phyloP scores from a whole-genome alignment of 768 basidiomycete species.

The Boletus speciosus region DNA sequence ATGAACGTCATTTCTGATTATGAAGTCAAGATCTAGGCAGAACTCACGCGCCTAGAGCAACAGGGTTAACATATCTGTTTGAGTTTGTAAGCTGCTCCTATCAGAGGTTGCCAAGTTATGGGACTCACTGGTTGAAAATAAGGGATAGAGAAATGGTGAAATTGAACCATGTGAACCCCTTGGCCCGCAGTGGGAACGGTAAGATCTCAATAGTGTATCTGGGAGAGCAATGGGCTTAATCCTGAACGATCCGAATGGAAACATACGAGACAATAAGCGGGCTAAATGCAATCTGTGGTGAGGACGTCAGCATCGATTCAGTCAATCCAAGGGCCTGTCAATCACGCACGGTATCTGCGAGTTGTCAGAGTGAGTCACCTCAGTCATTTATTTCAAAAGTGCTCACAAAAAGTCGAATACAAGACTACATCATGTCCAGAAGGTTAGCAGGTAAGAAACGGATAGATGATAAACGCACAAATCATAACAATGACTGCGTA shows the following conservation, averaged over 20 bases:
- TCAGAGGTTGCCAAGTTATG: background rate
- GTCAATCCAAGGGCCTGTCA: background rate
- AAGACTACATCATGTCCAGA: slow-evolving; percentile 25
- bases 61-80: too few relatives aligned
- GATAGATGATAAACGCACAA: slow-evolving; percentile 25
- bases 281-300: slow-evolving; percentile 32
- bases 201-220: too few relatives aligned
- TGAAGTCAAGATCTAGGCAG: too few relatives aligned
- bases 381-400: background rate
- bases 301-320: background rate
- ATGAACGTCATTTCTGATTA: too few relatives aligned
- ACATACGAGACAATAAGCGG: slow-evolving; percentile 37
- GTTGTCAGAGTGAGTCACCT: background rate
- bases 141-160: slow-evolving; percentile 17
- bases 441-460: background rate
- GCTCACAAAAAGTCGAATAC: slow-evolving; percentile 36
- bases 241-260: background rate
- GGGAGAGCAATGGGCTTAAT: slow-evolving; percentile 7
- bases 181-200: slow-evolving; percentile 38
- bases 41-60: too few relatives aligned
- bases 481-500: slow-evolving; percentile 47
- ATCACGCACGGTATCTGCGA: slow-evolving; percentile 29
- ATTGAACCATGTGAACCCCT: slow-evolving; percentile 27
- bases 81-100: too few relatives aligned
- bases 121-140: slow-evolving; percentile 39